Percentiles rank a stretch among this genome's conserved stretches.
These are phyloP conservation scores for Xylaria sp. DNA, from an alignment of 2,329 filamentous ascomycete genomes.

Conservation along the genomic window DNA sequence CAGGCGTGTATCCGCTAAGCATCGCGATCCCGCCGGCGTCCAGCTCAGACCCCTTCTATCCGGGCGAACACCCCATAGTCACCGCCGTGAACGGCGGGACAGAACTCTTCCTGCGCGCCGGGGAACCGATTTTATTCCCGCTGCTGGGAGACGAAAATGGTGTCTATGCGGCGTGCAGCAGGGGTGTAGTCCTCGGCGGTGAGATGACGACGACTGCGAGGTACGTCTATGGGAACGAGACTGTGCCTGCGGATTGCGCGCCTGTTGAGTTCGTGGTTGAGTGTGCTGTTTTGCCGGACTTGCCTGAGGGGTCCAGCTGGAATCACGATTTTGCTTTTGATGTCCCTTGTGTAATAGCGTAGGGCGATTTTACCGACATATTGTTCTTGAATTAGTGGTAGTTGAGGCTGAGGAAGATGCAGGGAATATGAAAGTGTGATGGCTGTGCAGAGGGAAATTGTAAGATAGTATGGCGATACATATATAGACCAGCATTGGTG, in stretches of 20 bases:
- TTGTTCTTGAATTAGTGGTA: too few relatives aligned
- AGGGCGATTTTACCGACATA: background rate
- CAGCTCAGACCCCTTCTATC: conserved; percentile 19
- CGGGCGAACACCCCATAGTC: conserved; percentile 26
- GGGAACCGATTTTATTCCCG: conserved; percentile 25
- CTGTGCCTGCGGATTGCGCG: conserved; percentile 23
- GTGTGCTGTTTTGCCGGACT: conserved; percentile 23
- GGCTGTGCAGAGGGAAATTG: background rate
- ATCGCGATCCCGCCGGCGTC: background rate
- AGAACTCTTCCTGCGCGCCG: conserved; percentile 13
- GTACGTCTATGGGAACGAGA: conserved; percentile 29
- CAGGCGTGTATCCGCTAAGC: conserved; percentile 24
- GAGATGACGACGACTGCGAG: background rate
- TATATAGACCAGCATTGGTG: background rate
- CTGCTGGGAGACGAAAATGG: conserved; percentile 5
- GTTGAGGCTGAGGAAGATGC: background rate
- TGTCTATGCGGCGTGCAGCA: conserved; percentile 11
- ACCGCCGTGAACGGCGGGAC: conserved; percentile 2
- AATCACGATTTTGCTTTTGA: conserved; percentile 28
- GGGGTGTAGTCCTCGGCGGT: conserved; percentile 15
- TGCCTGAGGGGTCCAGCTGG: conserved; percentile 25
- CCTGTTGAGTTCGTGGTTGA: conserved; percentile 30
- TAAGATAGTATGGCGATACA: background rate
- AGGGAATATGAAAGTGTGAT: background rate
- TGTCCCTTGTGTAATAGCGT: conserved; percentile 20